phyloP scores from a whole-genome alignment of 2,329 filamentous ascomycete genomes.

The Colletotrichum chrysophilum region DNA sequence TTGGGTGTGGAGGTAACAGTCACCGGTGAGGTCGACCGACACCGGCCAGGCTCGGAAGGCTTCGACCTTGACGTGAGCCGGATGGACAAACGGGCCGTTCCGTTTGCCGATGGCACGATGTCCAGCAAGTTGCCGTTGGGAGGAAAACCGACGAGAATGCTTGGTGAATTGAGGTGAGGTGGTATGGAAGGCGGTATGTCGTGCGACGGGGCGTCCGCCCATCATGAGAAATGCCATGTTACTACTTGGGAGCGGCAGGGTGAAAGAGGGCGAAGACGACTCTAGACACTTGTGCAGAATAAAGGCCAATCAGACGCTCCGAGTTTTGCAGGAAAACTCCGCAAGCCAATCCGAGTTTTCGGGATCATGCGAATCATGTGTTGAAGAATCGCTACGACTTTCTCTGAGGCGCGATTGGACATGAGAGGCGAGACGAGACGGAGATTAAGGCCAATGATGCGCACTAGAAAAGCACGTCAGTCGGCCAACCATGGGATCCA shows the following conservation, averaged over 20 bases:
- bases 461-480: conserved; percentile 1
- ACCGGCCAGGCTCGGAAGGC: not conserved
- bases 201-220: not conserved
- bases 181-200: not conserved
- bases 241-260: not conserved
- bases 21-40: not conserved
- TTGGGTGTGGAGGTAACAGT: not conserved
- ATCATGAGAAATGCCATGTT: not conserved
- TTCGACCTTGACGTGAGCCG: not conserved
- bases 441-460: conserved; percentile 9
- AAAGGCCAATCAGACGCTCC: conserved; percentile 10
- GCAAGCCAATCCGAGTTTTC: conserved; percentile 25
- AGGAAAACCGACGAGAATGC: not conserved
- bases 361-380: conserved; percentile 38
- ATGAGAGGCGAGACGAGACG: not conserved
- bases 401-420: not conserved
- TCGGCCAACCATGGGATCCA: not conserved
- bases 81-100: conserved; percentile 10
- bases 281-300: not conserved
- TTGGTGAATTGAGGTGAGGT: not conserved
- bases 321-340: not conserved
- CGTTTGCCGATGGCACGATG: not conserved
- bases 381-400: conserved; percentile 24
- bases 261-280: not conserved
- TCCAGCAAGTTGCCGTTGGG: not conserved